Percentiles rank a stretch among this genome's conserved stretches.
Evolutionary conservation across 306 rosid genomes (phyloP).

Genomic region (Canavalia ensiformis): DNA sequence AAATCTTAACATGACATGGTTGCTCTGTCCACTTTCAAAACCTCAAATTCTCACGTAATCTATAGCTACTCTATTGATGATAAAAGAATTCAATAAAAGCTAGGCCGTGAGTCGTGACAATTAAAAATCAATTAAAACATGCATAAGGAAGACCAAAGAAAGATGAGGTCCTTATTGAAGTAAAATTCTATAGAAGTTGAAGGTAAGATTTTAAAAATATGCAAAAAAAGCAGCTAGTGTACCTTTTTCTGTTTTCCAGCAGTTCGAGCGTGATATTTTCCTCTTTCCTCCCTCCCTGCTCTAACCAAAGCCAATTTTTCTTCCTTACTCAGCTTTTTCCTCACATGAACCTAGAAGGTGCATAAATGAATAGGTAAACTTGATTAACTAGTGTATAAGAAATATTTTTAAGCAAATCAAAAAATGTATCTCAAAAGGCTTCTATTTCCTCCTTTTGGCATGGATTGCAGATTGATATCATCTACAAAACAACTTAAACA

Average conservation of each 20-base stretch:
- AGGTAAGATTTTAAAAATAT: background rate
- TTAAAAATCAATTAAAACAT: background rate
- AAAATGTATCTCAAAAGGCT: conserved; percentile 30
- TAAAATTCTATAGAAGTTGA: background rate
- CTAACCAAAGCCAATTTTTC: conserved; percentile 75
- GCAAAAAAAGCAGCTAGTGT: conserved; percentile 2
- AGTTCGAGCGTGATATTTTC: conserved; percentile 73
- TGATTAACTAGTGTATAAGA: background rate
- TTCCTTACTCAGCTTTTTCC: conserved; percentile 76
- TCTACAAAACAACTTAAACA: conserved; percentile 35
- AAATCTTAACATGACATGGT: background rate
- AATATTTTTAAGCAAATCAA: background rate
- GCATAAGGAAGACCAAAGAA: background rate
- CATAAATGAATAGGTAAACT: conserved; percentile 28
- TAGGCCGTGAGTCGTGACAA: too few species aligned
- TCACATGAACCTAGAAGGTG: conserved; percentile 69
- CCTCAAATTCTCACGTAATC: background rate
- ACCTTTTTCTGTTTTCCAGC: conserved; percentile 95
- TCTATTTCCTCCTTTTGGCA: conserved; percentile 14
- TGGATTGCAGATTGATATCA: conserved; percentile 26
- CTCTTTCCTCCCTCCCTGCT: conserved; percentile 94
- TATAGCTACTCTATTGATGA: background rate
- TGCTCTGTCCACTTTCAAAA: background rate
- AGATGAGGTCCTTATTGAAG: background rate
- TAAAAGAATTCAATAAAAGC: background rate